A percentile compares a stretch with the other conserved stretches of the same genome.
Evolutionary conservation across 208 protist species (phyloP).

Genomic region (Entamoeba dispar): DNA sequence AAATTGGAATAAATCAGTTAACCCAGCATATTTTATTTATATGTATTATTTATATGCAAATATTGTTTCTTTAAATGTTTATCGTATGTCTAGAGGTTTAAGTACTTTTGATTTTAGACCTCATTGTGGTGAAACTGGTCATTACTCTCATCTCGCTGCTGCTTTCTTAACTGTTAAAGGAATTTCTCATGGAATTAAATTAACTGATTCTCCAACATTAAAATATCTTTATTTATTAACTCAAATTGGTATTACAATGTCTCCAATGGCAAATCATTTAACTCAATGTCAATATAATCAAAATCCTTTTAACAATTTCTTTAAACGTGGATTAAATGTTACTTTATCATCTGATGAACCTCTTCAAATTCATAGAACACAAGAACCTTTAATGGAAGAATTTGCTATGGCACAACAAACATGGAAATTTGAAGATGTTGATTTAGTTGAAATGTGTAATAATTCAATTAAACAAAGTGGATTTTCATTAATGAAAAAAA

Average conservation of each 20-base stretch:
- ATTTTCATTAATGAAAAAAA: neutral
- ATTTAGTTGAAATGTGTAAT: conserved; percentile 5
- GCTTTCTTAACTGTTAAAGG: conserved; percentile 43
- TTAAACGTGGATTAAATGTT: neutral
- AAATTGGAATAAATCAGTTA: conserved; percentile 65
- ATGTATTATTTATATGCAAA: conserved; percentile 93
- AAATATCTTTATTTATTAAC: conserved; percentile 89
- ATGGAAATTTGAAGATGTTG: neutral
- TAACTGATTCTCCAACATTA: conserved; percentile 50
- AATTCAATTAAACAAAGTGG: neutral
- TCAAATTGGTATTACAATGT: conserved; percentile 85
- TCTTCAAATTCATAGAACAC: conserved; percentile 55
- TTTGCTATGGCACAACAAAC: conserved; percentile 6
- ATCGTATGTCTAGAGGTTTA: conserved; percentile 52
- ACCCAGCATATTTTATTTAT: conserved; percentile 95
- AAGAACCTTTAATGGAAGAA: conserved; percentile 8
- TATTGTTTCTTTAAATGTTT: conserved; percentile 76
- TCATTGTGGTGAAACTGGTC: conserved; percentile 58
- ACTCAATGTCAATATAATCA: conserved; percentile 77
- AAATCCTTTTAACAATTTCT: conserved; percentile 66
- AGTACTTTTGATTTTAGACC: conserved; percentile 80
- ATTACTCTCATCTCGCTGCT: conserved; percentile 62
- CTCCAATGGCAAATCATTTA: conserved; percentile 91
- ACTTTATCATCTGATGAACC: conserved; percentile 7
- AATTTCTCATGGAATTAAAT: conserved; percentile 63